Evolutionary conservation across 2,329 filamentous ascomycete genomes (phyloP), one percentile per base, ranked within the genome.

Genomic region (Periconia sp.): DNA sequence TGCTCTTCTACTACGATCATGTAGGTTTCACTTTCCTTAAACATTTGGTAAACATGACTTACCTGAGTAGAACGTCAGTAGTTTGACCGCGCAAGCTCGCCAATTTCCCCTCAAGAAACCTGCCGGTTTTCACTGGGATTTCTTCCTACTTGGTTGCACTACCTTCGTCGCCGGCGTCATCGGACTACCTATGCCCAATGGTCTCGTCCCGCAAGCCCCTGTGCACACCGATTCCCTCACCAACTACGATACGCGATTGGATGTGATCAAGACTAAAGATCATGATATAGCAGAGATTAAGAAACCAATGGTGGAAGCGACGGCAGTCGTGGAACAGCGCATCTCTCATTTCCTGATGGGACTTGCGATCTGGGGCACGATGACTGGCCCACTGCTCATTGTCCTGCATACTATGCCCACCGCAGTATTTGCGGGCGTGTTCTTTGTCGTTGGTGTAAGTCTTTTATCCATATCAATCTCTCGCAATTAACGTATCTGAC

Each of bases 1-100:
- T 82, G 10, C 70, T 82, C 2, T 81, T 81, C 64, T 82, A 81
- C 60, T 81, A 80, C 52, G 79, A 81, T 59, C 79, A 81, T 58
- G 73, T 74, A 60, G 40, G 52, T 42, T 16, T 17, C 4, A 12
- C 8, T 32, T 12, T n/a, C 16, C 18, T 13, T 15, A 33, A 16
- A 18, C 8, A n/a, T 22, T 10, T n/a, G 19, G 2, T 9, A 17
- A 6, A 11, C 4, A 5, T 10, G 6, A 5, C 11, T 7, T 17
- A 13, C 39, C 50, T 13, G 48, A 16, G 12, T 22, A 72, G 72
- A 76, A 77, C 26, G 77, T 81, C 35, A 78, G 74, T 49, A 79
- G 75, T 19, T 70, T 81, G 17, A 78, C 73, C 1, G 77, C 78
- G 0, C 78, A 81, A 61, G 77, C 76, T 4, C 72, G 73, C 18